Evolutionary conservation across 805 yeast genomes (phyloP).

Genomic region (Suhomyces faveliae): DNA sequence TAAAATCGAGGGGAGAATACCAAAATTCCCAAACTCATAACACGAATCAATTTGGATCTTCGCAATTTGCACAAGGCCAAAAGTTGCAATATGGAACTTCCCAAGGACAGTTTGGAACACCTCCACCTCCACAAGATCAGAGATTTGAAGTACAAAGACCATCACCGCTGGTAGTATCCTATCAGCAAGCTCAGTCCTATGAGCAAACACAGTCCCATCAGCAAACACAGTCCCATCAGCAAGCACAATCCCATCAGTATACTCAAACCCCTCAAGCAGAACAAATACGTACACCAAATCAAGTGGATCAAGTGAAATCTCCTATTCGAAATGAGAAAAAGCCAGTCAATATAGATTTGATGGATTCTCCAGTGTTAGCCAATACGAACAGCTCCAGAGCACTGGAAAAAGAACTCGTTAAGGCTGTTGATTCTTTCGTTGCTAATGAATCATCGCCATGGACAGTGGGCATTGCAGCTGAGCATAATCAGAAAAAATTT

Average conservation of each 20-base stretch:
- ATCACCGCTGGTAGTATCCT: not conserved
- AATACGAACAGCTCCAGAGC: not conserved
- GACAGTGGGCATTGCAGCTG: slow-evolving; percentile 1
- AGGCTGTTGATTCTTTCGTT: not conserved
- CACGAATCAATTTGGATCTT: not conserved
- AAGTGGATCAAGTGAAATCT: not conserved
- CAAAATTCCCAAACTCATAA: too few species aligned
- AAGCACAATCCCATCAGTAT: too few species aligned
- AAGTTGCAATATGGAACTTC: not conserved
- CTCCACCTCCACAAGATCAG: too few species aligned
- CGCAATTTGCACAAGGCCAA: not conserved
- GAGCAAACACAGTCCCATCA: too few species aligned
- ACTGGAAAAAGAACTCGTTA: not conserved
- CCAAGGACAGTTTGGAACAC: not conserved
- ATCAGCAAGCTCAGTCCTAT: too few species aligned
- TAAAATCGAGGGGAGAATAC: not conserved
- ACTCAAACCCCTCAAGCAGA: not conserved
- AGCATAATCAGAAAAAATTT: slow-evolving; percentile 17
- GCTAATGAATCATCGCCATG: not conserved
- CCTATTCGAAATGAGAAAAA: not conserved
- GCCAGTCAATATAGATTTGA: not conserved
- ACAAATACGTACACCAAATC: not conserved
- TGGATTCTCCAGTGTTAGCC: not conserved
- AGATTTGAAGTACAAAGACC: not conserved
- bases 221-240: too few species aligned